Percentiles rank a stretch among this genome's conserved stretches.
phyloP scores from a whole-genome alignment of 306 rosid species.

The Canavalia ensiformis region DNA sequence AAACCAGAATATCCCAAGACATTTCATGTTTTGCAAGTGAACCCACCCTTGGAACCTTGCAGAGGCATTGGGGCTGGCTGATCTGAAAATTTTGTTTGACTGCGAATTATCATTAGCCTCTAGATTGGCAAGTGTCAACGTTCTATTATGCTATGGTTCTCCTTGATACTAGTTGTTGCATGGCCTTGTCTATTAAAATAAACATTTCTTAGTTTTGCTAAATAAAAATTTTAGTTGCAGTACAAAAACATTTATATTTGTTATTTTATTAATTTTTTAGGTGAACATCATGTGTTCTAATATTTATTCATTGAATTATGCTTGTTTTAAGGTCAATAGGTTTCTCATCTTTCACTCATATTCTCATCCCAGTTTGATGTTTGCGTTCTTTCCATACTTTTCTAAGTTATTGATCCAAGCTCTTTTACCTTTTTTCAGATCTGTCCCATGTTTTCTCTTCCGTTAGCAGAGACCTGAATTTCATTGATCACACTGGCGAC shows the following conservation, averaged over 20 bases:
- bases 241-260: slow-evolving; percentile 3
- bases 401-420: slow-evolving; percentile 35
- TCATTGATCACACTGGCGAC: slow-evolving; percentile 91
- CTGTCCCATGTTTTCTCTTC: slow-evolving; percentile 90
- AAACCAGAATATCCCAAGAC: background rate
- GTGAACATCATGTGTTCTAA: slow-evolving; percentile 27
- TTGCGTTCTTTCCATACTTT: slow-evolving; percentile 18
- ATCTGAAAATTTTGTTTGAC: background rate
- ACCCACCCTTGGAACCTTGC: background rate
- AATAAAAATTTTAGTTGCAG: slow-evolving; percentile 6
- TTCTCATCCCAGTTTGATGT: slow-evolving; percentile 20
- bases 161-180: background rate
- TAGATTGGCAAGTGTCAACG: slow-evolving; percentile 11
- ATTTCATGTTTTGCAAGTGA: slow-evolving; percentile 20
- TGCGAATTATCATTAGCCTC: background rate
- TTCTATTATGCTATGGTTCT: slow-evolving; percentile 29
- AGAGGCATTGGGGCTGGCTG: background rate
- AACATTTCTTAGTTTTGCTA: slow-evolving; percentile 3
- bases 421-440: slow-evolving; percentile 62
- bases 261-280: background rate
- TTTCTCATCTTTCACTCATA: slow-evolving; percentile 7
- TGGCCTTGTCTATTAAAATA: slow-evolving; percentile 25
- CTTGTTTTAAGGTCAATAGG: slow-evolving; percentile 26
- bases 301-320: slow-evolving; percentile 33
- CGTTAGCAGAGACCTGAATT: slow-evolving; percentile 80